Base-by-base conservation (phyloP, 495 filamentous ascomycete species). In the Beverwykella pulmonaria region DNA sequence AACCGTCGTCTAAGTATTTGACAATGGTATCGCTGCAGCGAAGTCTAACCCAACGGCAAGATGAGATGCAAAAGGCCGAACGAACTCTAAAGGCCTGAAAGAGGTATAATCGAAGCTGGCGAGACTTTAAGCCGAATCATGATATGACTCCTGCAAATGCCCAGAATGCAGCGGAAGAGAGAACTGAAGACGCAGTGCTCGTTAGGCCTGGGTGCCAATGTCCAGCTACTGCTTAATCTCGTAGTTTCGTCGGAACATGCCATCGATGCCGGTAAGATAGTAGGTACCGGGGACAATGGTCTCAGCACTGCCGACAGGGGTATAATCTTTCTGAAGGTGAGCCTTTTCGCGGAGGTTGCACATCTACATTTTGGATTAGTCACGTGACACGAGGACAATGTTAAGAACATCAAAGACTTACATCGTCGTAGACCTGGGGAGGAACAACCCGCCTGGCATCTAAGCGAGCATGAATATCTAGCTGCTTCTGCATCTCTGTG, bases 201-300 rank as follows among this genome's bases (percentile, higher is more conserved):
- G 25, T 19, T 4, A 17, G 26, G 25, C 47, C 17, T 20, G 17
- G 20, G 19, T 8, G 19, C n/a, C 25, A 57, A 26, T 27, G 1
- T 0, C 30, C 22, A 27, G 22, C 53, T 88, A 98, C 77, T 86
- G 88, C 86, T 97, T 94, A 80, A 96, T 78, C 63, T 83, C 82
- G 81, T 98, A 98, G 67, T 82, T 83, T 70, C 94, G 85, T 78
- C 92, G 87, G 90, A 93, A 98, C 92, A 97, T 96, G 72, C 92
- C 92, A 70, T 98, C 93, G 36, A 98, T 82, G 69, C 87, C 85
- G 68, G 87, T 88, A 56, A 98, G 84, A 81, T 97, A 98, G 82
- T 98, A 98, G 15, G 90, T 89, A 49, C 89, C 90, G 60, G 85
- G 80, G 68, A 81, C 75, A n/a, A 98, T 84, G 67, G 87, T 92